A percentile compares a stretch with the other conserved stretches of the same genome.
Conservation (phyloP, 176 grass and related monocot species). For the Leersia perrieri region DNA sequence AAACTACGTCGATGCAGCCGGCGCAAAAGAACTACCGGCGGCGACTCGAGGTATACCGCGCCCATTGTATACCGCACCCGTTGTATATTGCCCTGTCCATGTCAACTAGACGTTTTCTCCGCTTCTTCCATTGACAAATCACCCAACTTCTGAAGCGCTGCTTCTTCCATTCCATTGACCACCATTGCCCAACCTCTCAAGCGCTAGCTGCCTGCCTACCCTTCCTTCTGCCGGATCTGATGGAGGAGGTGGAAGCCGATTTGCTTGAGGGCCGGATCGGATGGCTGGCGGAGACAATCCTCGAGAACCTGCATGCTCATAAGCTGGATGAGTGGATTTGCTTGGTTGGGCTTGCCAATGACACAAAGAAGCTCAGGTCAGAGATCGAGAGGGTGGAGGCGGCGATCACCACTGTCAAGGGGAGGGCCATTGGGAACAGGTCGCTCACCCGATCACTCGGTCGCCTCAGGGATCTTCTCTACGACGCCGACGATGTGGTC, state of each 20-base stretch:
- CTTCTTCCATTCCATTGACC: not conserved
- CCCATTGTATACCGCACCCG: too few species aligned
- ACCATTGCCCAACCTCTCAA: too few species aligned
- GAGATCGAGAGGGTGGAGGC: not conserved
- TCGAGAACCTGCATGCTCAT: not conserved
- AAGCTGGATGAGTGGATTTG: not conserved
- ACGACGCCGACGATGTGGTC: constrained; percentile 5
- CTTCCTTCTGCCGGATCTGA: not conserved
- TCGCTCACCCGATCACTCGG: not conserved
- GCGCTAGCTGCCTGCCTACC: not conserved
- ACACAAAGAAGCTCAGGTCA: not conserved
- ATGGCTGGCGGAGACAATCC: constrained; percentile 10
- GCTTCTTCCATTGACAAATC: not conserved
- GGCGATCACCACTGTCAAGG: not conserved
- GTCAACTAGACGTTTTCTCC: too few species aligned
- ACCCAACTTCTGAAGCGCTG: too few species aligned
- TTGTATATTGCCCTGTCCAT: too few species aligned
- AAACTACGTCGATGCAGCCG: too few species aligned
- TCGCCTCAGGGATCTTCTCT: constrained; percentile 26
- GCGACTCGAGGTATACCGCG: too few species aligned
- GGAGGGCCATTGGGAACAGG: not conserved
- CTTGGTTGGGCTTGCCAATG: not conserved
- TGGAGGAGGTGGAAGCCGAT: not conserved
- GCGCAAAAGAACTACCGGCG: too few species aligned
- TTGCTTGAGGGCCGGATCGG: not conserved